Percentiles rank a stretch among this genome's conserved stretches.
Evolutionary conservation across 106 monocot genomes (phyloP).

Genomic region (Ottelia alismoides): DNA sequence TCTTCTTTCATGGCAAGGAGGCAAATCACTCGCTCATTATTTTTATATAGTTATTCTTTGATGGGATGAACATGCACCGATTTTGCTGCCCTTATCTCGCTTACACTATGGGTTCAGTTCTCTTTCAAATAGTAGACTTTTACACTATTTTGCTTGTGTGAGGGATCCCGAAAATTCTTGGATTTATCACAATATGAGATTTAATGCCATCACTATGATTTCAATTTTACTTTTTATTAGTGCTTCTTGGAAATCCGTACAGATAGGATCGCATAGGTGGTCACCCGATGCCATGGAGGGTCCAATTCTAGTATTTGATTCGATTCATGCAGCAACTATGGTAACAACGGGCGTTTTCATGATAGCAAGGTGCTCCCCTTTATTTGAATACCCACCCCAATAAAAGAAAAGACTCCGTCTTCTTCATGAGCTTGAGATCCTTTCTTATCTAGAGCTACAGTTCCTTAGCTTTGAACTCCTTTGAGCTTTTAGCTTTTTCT

Average conservation of each 20-base stretch:
- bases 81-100: too few relatives aligned
- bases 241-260: neutral
- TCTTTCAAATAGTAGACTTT: too few relatives aligned
- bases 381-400: slow-evolving; percentile 1
- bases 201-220: slow-evolving; percentile 4
- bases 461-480: too few relatives aligned
- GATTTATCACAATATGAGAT: slow-evolving; percentile 9
- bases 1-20: too few relatives aligned
- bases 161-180: slow-evolving; percentile 2
- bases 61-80: too few relatives aligned
- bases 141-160: slow-evolving; percentile 9
- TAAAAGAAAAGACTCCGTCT: too few relatives aligned
- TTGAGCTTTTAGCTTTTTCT: too few relatives aligned
- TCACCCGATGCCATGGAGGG: neutral
- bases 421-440: too few relatives aligned
- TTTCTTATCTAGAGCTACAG: too few relatives aligned
- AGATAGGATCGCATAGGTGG: neutral
- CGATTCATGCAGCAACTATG: neutral
- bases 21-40: too few relatives aligned
- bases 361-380: slow-evolving; percentile 1
- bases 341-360: neutral
- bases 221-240: slow-evolving; percentile 1
- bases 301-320: neutral
- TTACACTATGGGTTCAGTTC: too few relatives aligned
- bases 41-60: too few relatives aligned